A percentile compares a stretch with the other conserved stretches of the same genome.
These are phyloP conservation scores for Diaporthe australafricana DNA, from an alignment of 2,329 filamentous ascomycete species.

Conservation along the genomic window DNA sequence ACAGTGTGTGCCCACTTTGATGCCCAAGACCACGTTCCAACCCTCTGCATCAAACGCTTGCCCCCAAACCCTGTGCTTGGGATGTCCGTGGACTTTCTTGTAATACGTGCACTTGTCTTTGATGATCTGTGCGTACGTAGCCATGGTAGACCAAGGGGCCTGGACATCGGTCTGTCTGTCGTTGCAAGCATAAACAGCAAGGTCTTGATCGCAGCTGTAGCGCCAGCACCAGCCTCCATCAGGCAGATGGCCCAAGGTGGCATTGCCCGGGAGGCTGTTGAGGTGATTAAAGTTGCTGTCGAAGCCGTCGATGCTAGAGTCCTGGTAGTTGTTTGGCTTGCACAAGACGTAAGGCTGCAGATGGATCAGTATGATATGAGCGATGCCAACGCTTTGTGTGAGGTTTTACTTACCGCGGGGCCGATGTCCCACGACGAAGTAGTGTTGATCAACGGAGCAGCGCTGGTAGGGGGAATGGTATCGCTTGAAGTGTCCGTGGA, in stretches of 20 bases:
- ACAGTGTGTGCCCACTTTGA: not conserved
- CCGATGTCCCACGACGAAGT: no score
- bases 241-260: slow-evolving; percentile 1
- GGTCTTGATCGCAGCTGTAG: not conserved
- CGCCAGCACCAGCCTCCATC: slow-evolving; percentile 9
- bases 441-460: no score
- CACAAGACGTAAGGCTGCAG: not conserved
- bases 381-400: no score
- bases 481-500: no score
- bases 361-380: not conserved
- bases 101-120: not conserved
- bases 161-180: slow-evolving; percentile 12
- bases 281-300: not conserved
- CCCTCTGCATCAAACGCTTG: slow-evolving; percentile 19
- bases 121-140: slow-evolving; percentile 22
- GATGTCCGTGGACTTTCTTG: not conserved
- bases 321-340: not conserved
- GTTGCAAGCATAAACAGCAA: slow-evolving; percentile 21
- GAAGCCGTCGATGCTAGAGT: not conserved
- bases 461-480: no score
- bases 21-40: slow-evolving; percentile 26
- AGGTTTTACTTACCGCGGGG: not conserved
- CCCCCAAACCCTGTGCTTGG: not conserved
- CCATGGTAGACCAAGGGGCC: slow-evolving; percentile 17
- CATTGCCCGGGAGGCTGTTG: not conserved